These are phyloP conservation scores for Erodium trifolium DNA, from an alignment of 441 rosid genomes.

Conservation along the genomic window DNA sequence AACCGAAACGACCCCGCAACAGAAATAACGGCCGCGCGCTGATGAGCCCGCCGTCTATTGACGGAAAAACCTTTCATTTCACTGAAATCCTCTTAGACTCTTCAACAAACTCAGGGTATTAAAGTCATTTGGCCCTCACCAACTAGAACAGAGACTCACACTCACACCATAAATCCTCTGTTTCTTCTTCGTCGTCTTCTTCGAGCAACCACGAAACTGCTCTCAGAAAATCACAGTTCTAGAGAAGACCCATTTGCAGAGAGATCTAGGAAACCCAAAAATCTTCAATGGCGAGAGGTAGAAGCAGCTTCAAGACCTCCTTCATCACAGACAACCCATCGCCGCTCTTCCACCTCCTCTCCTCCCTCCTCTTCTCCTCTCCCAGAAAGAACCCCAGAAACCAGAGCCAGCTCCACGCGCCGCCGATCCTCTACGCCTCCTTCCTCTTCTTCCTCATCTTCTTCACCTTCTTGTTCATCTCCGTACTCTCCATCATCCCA, in stretches of 20 bases:
- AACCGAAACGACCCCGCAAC: slow-evolving; percentile 17
- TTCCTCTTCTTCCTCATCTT: slow-evolving; percentile 37
- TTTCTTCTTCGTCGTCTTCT: neutral
- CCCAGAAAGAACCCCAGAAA: slow-evolving; percentile 41
- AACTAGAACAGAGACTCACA: too few species aligned
- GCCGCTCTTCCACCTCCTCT: slow-evolving; percentile 33
- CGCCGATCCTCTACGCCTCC: slow-evolving; percentile 26
- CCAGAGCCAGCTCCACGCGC: slow-evolving; percentile 21
- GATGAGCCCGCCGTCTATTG: neutral
- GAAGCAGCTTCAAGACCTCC: slow-evolving; percentile 37
- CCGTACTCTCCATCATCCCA: slow-evolving; percentile 39
- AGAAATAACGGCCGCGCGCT: neutral
- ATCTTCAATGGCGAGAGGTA: slow-evolving; percentile 53
- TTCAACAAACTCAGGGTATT: slow-evolving; percentile 8
- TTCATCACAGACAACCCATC: slow-evolving; percentile 32
- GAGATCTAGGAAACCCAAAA: neutral
- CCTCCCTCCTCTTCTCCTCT: slow-evolving; percentile 33
- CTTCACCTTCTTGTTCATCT: slow-evolving; percentile 24
- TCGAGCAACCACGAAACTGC: neutral
- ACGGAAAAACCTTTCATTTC: slow-evolving; percentile 15
- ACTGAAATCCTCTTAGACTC: neutral
- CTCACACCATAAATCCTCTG: neutral
- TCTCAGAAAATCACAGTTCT: neutral
- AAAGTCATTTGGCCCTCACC: slow-evolving; percentile 16
- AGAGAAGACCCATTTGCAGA: slow-evolving; percentile 7